Evolutionary conservation across 2,329 filamentous ascomycete species (phyloP).

Genomic region (Coleophoma cylindrospora): DNA sequence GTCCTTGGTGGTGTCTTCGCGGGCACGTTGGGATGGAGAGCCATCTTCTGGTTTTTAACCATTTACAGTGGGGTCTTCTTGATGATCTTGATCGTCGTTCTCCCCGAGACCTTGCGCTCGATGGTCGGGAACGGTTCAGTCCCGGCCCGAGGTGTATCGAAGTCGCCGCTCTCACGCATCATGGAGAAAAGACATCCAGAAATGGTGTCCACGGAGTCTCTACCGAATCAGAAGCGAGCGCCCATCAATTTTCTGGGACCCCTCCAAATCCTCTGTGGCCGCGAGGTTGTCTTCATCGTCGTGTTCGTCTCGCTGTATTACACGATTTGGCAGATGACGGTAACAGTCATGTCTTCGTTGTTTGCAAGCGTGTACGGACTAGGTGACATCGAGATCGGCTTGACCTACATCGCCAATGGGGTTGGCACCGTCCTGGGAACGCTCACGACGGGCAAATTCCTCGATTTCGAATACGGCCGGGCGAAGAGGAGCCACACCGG

Average conservation of each 20-base stretch:
- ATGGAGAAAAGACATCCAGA: too few relatives aligned
- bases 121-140: constrained; percentile 16
- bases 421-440: too few relatives aligned
- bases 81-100: constrained; percentile 23
- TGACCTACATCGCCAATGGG: too few relatives aligned
- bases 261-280: constrained; percentile 17
- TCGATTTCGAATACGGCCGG: too few relatives aligned
- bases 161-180: too few relatives aligned
- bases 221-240: too few relatives aligned
- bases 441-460: too few relatives aligned
- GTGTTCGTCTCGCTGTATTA: constrained; percentile 21
- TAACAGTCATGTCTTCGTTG: constrained; percentile 17
- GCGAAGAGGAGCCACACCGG: too few relatives aligned
- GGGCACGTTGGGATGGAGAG: constrained; percentile 38
- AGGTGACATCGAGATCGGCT: too few relatives aligned
- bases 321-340: constrained; percentile 21
- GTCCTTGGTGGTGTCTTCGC: constrained; percentile 41
- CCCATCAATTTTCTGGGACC: constrained; percentile 3
- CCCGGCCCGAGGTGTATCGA: too few relatives aligned
- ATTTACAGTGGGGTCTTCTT: constrained; percentile 31
- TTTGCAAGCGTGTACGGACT: constrained; percentile 2
- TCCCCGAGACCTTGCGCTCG: constrained; percentile 18
- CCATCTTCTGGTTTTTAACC: constrained; percentile 45
- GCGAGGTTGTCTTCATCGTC: constrained; percentile 17
- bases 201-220: too few relatives aligned